Evolutionary conservation across 2,329 filamentous ascomycete genomes (phyloP), one percentile per base, ranked within the genome.

Genomic region (Diaporthe sp.): DNA sequence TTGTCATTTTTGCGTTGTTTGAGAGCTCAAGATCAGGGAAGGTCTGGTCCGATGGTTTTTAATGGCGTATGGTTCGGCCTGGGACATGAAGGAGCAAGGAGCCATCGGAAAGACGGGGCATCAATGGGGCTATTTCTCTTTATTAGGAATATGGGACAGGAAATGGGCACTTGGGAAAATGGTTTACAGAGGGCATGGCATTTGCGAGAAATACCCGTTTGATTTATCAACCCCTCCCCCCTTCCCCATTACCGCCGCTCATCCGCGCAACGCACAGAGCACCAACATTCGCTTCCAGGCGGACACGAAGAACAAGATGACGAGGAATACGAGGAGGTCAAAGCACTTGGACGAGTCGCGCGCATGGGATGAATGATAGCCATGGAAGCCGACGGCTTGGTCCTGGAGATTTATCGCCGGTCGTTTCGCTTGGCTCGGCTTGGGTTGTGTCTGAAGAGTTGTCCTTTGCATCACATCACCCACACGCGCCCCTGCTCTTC

Each of bases 201-300:
- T 78, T 78, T 77, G 76, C 73, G 77, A 78, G 76, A 76, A 75
- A 77, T 77, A 77, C 75, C 78, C 78, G 75, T 79, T 76, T 79
- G 74, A 31, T 73, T 76, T 39, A 58, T 53, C 37, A 39, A 39
- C 68, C 22, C 67, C 71, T 57, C 55, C 49, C 51, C 58, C 25
- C 73, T 4, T 22, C 22, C 61, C 73, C 46, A 51, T 67, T 55
- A 46, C 7, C n/a, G 44, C 31, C 4, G 15, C 12, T 53, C n/a
- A 17, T 44, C 34, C 17, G 46, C 44, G 25, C 67, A 8, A 28
- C 61, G 46, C 57, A 49, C 68, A 17, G 34, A 53, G 46, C 49
- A 71, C 34, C 42, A 55, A 76, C 75, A 62, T 57, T 74, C 75
- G 72, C 72, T 76, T 53, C 44, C 67, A 68, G 34, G 55, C 22